Base-by-base conservation (phyloP, 2,329 filamentous ascomycete genomes). In the Pseudogymnoascus sp. region DNA sequence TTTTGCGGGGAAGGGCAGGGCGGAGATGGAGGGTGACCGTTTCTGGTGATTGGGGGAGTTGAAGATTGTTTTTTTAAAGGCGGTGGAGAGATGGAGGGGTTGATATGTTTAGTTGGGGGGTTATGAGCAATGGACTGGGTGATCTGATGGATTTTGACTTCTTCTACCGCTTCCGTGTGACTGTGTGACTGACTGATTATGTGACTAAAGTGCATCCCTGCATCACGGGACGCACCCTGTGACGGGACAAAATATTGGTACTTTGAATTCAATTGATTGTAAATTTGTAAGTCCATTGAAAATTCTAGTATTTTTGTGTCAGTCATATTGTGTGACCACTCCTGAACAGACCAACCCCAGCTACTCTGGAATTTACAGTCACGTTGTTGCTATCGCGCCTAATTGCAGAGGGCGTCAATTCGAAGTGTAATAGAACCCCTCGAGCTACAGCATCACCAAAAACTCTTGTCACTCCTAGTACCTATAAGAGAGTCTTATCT, bases 381-480 rank as follows among this genome's bases (percentile, higher is more conserved):
- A n/a, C 58, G 57, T 62, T 58, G 61, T 62, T 43, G 58, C 62
- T 34, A 18, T 60, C 58, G 39, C 61, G 20, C 58, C 58, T 57
- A 25, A 61, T 64, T 64, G 54, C 32, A 41, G 35, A 50, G 63
- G 59, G 59, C 39, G 30, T 62, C 20, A 43, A 47, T 63, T 62
- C 20, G 38, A 14, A 37, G 59, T 60, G 35, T 37, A 57, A 62
- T 60, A 50, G 20, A 59, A 57, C 25, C 63, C 38, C 35, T 61
- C 38, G 28, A 64, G 57, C 57, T 58, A 61, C 28, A 64, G 59
- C 57, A 67, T 65, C 59, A 65, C 62, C 37, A 67, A 60, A 59
- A 63, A 59, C 62, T 66, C 62, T 22, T 22, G 63, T 65, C 61
- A 28, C 62, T 57, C 62, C 60, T 61, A 65, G 64, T 58, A 68